Percentiles rank a stretch among this genome's conserved stretches.
These are phyloP conservation scores for Podila epigama DNA, from an alignment of 192 early-diverging fungal genomes.

Conservation along the genomic window DNA sequence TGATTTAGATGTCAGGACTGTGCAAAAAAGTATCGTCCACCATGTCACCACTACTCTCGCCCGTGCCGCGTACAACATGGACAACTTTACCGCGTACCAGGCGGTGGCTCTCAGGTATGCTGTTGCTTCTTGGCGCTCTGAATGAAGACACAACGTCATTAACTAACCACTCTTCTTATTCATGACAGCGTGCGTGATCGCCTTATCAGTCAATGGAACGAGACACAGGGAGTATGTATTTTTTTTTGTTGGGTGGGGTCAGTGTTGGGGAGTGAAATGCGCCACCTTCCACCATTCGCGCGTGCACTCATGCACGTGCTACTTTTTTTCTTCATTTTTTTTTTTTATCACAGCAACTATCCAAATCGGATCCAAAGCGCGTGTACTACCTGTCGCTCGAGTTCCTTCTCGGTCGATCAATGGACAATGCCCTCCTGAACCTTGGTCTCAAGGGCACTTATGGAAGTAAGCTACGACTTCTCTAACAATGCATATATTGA, in stretches of 20 bases:
- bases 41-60: conserved; percentile 93
- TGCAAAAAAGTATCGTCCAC: conserved; percentile 88
- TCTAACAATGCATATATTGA: too few species aligned
- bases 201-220: conserved; percentile 93
- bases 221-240: conserved; percentile 79
- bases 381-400: conserved; percentile 98
- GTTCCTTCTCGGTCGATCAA: conserved; percentile 95
- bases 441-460: conserved; percentile 85
- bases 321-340: not conserved
- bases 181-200: conserved; percentile 82
- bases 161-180: not conserved
- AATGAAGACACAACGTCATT: not conserved
- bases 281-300: not conserved
- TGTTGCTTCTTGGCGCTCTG: not conserved
- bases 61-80: conserved; percentile 88
- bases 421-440: conserved; percentile 96
- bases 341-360: conserved; percentile 57
- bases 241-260: not conserved
- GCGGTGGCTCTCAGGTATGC: conserved; percentile 84
- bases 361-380: conserved; percentile 85
- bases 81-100: conserved; percentile 92
- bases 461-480: conserved; percentile 55
- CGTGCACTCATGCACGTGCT: not conserved
- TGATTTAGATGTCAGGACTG: conserved; percentile 65
- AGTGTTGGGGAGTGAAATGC: not conserved